Percentiles rank a stretch among this genome's conserved stretches.
These are phyloP conservation scores for Eucalyptus pauciflora DNA, from an alignment of 345 rosid species.

Conservation along the genomic window DNA sequence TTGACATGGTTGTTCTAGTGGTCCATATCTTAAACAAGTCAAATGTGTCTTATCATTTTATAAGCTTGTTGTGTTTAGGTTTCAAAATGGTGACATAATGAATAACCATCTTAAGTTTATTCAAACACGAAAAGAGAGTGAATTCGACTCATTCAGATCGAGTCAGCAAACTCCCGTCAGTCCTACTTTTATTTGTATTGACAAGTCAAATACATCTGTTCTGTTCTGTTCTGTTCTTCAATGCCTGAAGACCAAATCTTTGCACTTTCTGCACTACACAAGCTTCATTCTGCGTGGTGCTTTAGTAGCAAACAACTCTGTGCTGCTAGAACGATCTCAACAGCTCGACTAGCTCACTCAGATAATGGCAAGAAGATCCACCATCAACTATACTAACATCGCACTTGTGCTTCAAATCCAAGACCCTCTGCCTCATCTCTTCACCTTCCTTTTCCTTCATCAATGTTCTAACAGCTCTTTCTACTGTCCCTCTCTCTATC, in stretches of 20 bases:
- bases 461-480: slow-evolving; percentile 11
- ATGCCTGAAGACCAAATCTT: neutral
- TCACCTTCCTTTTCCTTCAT: slow-evolving; percentile 19
- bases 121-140: neutral
- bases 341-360: slow-evolving; percentile 7
- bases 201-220: neutral
- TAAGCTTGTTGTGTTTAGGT: neutral
- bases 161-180: neutral
- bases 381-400: neutral
- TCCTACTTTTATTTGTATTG: neutral
- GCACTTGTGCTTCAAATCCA: slow-evolving; percentile 1
- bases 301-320: neutral
- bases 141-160: neutral
- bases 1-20: neutral
- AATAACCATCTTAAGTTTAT: neutral
- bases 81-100: neutral
- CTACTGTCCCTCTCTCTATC: slow-evolving; percentile 9
- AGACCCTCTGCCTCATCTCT: slow-evolving; percentile 20
- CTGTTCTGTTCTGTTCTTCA: neutral
- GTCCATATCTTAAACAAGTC: neutral
- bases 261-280: neutral
- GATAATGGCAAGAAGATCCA: slow-evolving; percentile 14
- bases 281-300: neutral
- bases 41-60: neutral
- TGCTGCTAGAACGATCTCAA: neutral